A percentile compares a stretch with the other conserved stretches of the same genome.
Evolutionary conservation across 345 rosid species (phyloP).

Genomic region (Populus euphratica): DNA sequence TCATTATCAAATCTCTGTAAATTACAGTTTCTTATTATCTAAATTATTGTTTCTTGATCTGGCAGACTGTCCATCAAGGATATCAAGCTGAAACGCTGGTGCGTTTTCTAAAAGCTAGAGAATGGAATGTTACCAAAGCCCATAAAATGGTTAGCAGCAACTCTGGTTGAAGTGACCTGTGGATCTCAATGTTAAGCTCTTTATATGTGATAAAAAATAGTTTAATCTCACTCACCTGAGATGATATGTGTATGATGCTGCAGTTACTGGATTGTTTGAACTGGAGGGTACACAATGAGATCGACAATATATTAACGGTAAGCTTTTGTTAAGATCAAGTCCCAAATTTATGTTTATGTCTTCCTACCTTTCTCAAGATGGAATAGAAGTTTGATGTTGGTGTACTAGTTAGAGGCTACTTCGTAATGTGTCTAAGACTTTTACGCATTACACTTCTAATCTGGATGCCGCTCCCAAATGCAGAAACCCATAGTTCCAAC

Average conservation of each 20-base stretch:
- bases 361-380: neutral
- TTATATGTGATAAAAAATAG: neutral
- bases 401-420: neutral
- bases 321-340: conserved; percentile 23
- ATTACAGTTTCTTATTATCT: neutral
- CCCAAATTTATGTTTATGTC: neutral
- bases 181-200: neutral
- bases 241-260: conserved; percentile 22
- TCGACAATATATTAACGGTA: conserved; percentile 70
- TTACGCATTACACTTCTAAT: conserved; percentile 9
- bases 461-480: conserved; percentile 7
- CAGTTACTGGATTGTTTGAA: conserved; percentile 81
- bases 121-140: conserved; percentile 79
- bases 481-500: conserved; percentile 88
- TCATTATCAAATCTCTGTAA: neutral
- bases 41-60: conserved; percentile 14
- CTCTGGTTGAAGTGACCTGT: neutral
- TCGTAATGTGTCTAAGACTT: neutral
- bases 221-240: conserved; percentile 17
- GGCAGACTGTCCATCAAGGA: conserved; percentile 89
- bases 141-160: conserved; percentile 70
- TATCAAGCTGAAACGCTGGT: conserved; percentile 56
- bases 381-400: neutral
- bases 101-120: conserved; percentile 93
- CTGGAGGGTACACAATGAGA: conserved; percentile 86